phyloP scores from a whole-genome alignment of 2,329 filamentous ascomycete genomes.

The Scytalidium lignicola region DNA sequence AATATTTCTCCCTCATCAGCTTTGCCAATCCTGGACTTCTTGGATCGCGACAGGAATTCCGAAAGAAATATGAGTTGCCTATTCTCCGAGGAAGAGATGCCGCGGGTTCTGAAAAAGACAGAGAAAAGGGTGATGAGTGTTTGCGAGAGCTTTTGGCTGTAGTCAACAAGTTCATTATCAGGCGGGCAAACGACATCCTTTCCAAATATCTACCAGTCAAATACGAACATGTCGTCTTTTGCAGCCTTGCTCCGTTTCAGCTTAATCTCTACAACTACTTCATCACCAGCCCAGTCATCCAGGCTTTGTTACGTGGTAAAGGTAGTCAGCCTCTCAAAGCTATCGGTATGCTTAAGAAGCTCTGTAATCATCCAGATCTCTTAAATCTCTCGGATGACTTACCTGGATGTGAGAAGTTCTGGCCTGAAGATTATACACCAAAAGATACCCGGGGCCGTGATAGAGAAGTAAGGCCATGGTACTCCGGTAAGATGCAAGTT shows the following conservation, averaged over 20 bases:
- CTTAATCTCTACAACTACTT: conserved; percentile 94
- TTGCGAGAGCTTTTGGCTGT: conserved; percentile 73
- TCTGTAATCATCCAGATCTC: conserved; percentile 96
- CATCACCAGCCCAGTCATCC: conserved; percentile 91
- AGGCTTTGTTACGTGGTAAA: conserved; percentile 84
- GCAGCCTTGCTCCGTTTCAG: conserved; percentile 89
- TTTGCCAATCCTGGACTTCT: conserved; percentile 94
- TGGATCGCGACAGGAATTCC: conserved; percentile 83
- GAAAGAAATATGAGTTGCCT: conserved; percentile 88
- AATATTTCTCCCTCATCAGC: conserved; percentile 93
- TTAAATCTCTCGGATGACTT: conserved; percentile 78
- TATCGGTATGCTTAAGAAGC: conserved; percentile 93
- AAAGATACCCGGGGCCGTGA: conserved; percentile 85
- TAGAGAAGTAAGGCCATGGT: conserved; percentile 89
- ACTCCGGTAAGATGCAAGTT: conserved; percentile 97
- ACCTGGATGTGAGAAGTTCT: conserved; percentile 76
- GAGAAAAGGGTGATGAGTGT: conserved; percentile 77
- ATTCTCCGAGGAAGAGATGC: conserved; percentile 91
- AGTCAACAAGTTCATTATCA: conserved; percentile 98
- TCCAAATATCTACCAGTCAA: conserved; percentile 98
- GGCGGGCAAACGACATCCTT: conserved; percentile 93
- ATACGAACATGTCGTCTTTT: conserved; percentile 99
- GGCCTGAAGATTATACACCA: conserved; percentile 81
- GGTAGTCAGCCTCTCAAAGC: conserved; percentile 95
- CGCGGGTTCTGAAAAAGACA: conserved; percentile 76